Conservation (phyloP, 306 rosid genomes). For the Vicia villosa region DNA sequence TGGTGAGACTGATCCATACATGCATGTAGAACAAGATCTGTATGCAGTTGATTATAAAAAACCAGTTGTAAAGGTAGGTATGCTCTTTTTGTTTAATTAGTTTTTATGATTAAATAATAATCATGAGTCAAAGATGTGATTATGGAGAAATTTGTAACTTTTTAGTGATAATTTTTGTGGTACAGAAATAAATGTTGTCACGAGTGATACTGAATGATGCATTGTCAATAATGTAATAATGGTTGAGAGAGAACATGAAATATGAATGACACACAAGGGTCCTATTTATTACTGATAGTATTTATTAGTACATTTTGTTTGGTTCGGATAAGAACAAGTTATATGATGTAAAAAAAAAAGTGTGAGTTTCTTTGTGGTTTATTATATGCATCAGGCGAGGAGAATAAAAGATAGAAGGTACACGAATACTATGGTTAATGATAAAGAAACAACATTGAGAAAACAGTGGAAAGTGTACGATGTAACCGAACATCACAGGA, state of each 20-base stretch:
- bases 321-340: too few species aligned
- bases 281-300: too few species aligned
- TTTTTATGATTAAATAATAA: too few species aligned
- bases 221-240: too few species aligned
- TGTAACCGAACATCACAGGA: slow-evolving; percentile 28
- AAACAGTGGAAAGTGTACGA: slow-evolving; percentile 60
- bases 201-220: not conserved
- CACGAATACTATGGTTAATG: slow-evolving; percentile 40
- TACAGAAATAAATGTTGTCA: not conserved
- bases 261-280: not conserved
- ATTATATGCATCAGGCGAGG: slow-evolving; percentile 35
- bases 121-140: too few species aligned
- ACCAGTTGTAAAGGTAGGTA: slow-evolving; percentile 54
- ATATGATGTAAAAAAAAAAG: too few species aligned
- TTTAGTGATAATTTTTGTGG: not conserved
- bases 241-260: slow-evolving; percentile 26
- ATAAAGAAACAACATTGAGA: slow-evolving; percentile 33
- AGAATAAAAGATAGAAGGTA: slow-evolving; percentile 55
- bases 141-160: too few species aligned
- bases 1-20: slow-evolving; percentile 53
- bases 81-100: too few species aligned
- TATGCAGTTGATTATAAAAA: slow-evolving; percentile 57
- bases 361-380: too few species aligned
- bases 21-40: slow-evolving; percentile 3
- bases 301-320: too few species aligned